phyloP scores from a whole-genome alignment of 2,329 filamentous ascomycete species.

The Nigrospora sphaerica region DNA sequence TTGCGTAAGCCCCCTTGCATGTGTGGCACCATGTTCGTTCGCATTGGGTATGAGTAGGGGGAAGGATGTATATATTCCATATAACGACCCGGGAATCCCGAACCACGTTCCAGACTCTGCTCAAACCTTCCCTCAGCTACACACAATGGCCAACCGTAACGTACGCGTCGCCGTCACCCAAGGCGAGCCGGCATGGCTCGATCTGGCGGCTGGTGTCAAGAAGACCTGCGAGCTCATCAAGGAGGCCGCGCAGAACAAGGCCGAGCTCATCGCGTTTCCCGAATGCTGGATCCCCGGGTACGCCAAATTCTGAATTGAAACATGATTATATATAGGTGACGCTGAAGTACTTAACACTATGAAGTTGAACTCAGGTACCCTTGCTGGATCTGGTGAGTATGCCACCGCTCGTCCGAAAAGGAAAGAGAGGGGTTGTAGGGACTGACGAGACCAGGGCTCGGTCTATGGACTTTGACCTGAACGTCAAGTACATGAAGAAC shows the following conservation, averaged over 20 bases:
- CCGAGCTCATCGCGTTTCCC: slow-evolving; percentile 39
- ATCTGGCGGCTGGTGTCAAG: slow-evolving; percentile 35
- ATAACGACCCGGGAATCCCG: too few species aligned
- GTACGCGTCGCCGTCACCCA: slow-evolving; percentile 39
- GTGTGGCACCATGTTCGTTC: too few species aligned
- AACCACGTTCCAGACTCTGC: too few species aligned
- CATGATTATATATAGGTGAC: too few species aligned
- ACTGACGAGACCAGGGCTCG: slow-evolving; percentile 17
- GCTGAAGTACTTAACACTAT: too few species aligned
- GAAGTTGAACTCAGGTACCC: too few species aligned
- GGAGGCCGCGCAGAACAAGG: slow-evolving; percentile 38
- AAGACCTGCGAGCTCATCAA: slow-evolving; percentile 42
- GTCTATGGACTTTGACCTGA: slow-evolving; percentile 20
- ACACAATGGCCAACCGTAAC: background rate
- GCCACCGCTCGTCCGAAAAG: background rate
- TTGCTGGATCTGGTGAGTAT: background rate
- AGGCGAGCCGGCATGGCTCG: slow-evolving; percentile 46
- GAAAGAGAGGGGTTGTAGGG: background rate
- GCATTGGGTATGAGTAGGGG: too few species aligned
- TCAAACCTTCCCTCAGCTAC: background rate
- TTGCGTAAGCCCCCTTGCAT: too few species aligned
- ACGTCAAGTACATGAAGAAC: slow-evolving; percentile 24
- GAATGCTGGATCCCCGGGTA: slow-evolving; percentile 38
- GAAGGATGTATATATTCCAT: too few species aligned
- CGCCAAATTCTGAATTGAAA: slow-evolving; percentile 34